Evolutionary conservation across 148 eudicot genomes (phyloP), one percentile per base, ranked within the genome.

Genomic region (Gaultheria prostrata): DNA sequence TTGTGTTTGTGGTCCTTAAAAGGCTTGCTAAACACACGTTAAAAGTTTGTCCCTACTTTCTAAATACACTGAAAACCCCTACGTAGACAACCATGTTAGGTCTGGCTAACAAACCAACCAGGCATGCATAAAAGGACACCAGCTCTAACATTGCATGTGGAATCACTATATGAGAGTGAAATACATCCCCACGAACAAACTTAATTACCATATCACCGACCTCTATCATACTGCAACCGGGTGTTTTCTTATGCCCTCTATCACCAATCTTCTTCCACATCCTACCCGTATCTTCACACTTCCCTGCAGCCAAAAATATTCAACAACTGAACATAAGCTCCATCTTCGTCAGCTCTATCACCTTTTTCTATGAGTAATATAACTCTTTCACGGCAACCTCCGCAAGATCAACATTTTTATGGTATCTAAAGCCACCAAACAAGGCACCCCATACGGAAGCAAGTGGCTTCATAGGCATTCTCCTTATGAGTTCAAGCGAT

Each of bases 361-460:
- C 70, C 33, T 63, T 63, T 24, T 2, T 26, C 33, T 10, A 63
- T 63, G 14, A 63, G 70, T 24, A 63, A 63, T 24, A 63, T 24
- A n/a, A n/a, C 28, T 63, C 33, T 28, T 63, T 63, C 70, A 63
- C 32, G 2, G 33, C 70, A 11, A 63, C 70, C 70, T 63, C 70
- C 3, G 70, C 70, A 24, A 63, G 70, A 11, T 63, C 33, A 1
- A 63, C 15, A 11, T 63, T 26, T 3, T 63, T 63, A 63, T 63
- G 32, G 70, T 63, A 24, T 63, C 33, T 12, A 63, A 32, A 63
- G 26, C 70, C 70, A 63, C 70, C 26, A 32, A 63, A 63, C 70
- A 63, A 63, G 70, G 70, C 70, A 24, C 70, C 70, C 70, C 70
- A 63, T 5, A 63, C 33, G 26, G 70, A 63, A 63, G 70, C 70